Base-by-base conservation (phyloP, 345 rosid genomes). In the Geranium brycei region DNA sequence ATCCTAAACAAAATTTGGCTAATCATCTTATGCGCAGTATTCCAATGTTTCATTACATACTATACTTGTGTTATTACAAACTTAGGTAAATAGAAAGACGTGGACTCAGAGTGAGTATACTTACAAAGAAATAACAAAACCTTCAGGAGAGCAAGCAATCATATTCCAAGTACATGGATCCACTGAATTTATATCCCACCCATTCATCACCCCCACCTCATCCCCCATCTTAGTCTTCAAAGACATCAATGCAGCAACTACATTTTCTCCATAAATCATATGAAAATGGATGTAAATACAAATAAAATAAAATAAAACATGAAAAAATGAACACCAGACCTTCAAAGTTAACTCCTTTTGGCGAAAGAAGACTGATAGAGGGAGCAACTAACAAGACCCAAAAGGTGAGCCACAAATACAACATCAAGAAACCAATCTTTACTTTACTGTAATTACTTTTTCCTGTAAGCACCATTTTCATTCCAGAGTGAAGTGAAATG, bases 121-220 rank as follows among this genome's bases (percentile, higher is more conserved):
- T 72, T 74, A 92, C 98, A 89, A 82, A 30, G 97, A 89, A 64
- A 75, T 64, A 8, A 89, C 98, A 67, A 75, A 85, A 17, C 97
- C 97, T 74, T 87, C 81, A 58, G 66, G 18, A 32, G 98, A 92
- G 71, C 97, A 92, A 68, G 85, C 90, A 28, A 92, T 91, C 98
- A 87, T 92, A 71, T 77, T 83, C 98, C 98, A 92, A 69, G 98
- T 89, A 74, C 98, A 92, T 30, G 98, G 96, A 75, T 92, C 98
- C 72, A 92, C 98, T 1, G 98, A 92, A 81, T 89, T 87, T 61
- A 89, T 82, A 78, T 92, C 96, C 97, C 98, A 92, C 59, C 91
- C 97, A 6, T 74, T 77, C 87, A 89, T 75, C 35, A 82, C 98
- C 51, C 64, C 60, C 56, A 55, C 64, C 17, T 70, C 79, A 77